Evolutionary conservation across 1,284 basidiomycete species (phyloP), one percentile per base, ranked within the genome.

Genomic region (Ganoderma multipileum): DNA sequence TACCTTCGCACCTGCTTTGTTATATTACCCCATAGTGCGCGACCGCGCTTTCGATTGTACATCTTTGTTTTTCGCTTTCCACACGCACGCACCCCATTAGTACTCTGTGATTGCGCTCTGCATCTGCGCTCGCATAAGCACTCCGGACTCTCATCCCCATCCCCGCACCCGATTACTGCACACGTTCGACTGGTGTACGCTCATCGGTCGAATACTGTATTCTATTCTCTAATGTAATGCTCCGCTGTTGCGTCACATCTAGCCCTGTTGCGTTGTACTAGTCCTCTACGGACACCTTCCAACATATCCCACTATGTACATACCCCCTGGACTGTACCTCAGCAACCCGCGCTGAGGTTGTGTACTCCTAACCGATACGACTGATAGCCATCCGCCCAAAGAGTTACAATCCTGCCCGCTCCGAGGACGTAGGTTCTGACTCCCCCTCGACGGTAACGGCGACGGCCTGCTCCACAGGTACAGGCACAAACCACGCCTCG

Each of bases 391-490:
- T 23, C n/a, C n/a, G 18, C 23, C n/a, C 18, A 8, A 8, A 47
- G 23, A 47, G n/a, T 28, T 55, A 57, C 39, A 60, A 65, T 16
- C 12, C n/a, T 8, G 30, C 30, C 61, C 61, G 58, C 66, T 72
- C 71, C 12, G 75, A 76, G 26, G 78, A 77, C 57, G 78, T 76
- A 30, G 76, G 78, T 64, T 73, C 72, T 23, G 68, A 61, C 57
- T 65, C 68, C 30, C 78, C 77, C 71, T 76, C 75, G 65, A 72
- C 68, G 59, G 68, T 73, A 68, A 64, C 63, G 28, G 18, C 16
- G 69, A 65, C 62, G 52, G 30, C 28, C 52, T 55, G 52, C 52
- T 28, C 30, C 28, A 74, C 74, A 2, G 71, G 74, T 62, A 76
- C 74, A 2, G 71, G 74, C 63, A 74, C 74, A 2, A 79, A 66